phyloP scores from a whole-genome alignment of 1,139 yeast genomes.

The Pichia norvegensis region DNA sequence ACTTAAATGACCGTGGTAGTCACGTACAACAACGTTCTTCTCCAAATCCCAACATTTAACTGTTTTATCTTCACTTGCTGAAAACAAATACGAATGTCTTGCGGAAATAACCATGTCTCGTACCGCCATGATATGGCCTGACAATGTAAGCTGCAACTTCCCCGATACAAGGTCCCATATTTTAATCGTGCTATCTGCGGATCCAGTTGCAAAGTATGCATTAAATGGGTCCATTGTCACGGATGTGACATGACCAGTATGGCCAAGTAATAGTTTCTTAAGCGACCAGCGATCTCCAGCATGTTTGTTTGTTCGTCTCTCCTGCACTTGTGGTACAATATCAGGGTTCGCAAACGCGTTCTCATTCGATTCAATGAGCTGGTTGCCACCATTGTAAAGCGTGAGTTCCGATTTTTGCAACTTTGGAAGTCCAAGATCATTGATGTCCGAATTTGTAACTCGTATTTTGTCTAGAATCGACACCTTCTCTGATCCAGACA shows the following conservation, averaged over 20 bases:
- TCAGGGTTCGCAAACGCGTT: conserved; percentile 23
- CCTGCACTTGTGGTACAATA: conserved; percentile 20
- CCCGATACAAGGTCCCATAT: conserved; percentile 86
- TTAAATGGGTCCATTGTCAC: conserved; percentile 79
- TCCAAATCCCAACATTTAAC: conserved; percentile 98
- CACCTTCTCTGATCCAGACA: conserved; percentile 8
- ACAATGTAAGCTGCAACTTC: conserved; percentile 59
- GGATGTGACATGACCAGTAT: conserved; percentile 86
- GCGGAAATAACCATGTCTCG: conserved; percentile 66
- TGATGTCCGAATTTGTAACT: not conserved
- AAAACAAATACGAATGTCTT: conserved; percentile 79
- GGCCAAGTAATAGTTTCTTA: conserved; percentile 74
- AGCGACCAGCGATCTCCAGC: conserved; percentile 61
- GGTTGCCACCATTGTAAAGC: conserved; percentile 6
- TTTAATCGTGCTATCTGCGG: conserved; percentile 81
- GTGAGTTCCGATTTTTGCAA: conserved; percentile 10
- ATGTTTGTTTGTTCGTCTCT: conserved; percentile 24
- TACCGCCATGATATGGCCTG: conserved; percentile 90
- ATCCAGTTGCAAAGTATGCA: conserved; percentile 87
- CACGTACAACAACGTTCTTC: conserved; percentile 69
- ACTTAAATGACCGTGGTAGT: conserved; percentile 90
- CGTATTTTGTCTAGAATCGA: conserved; percentile 20
- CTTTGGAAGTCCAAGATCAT: conserved; percentile 10
- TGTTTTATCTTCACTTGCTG: conserved; percentile 89
- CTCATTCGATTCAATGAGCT: conserved; percentile 11